Base-by-base conservation (phyloP, 202 grass and related monocot species). In the Eragrostis tef region DNA sequence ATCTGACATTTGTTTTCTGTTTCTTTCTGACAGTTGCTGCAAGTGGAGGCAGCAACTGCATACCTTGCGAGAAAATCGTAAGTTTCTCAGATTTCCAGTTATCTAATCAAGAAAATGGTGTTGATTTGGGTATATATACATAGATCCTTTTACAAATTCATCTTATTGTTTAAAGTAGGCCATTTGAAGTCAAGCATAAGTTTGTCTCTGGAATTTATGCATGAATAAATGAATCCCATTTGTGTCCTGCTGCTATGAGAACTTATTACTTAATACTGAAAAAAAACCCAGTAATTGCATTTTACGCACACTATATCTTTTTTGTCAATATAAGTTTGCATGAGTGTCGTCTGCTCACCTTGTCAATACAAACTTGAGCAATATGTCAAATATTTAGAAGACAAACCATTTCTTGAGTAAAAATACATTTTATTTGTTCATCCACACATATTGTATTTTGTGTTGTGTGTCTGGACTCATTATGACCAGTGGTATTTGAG, bases 1-100 rank as follows among this genome's bases (percentile, higher is more conserved):
- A 69, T 57, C 44, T 79, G 50, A 85, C 49, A 39, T 73, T 67
- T 34, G 44, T 39, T 74, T 66, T 48, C 21, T 52, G 15, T 61
- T 26, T 62, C 21, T 89, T 31, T 79, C 10, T 87, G 19, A 67
- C 65, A 93, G 91, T 87, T 93, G 79, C 73, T 80, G 73, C 74
- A 90, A 90, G 86, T 80, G 91, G 85, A 79, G 91, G 56, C 73
- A 87, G 16, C 81, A 85, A 83, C 81, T 86, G 87, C 85, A 93
- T 85, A 86, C 15, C 82, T 85, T 86, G 88, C 85, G 86, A 93
- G 91, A 85, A 90, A 88, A 82, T 84, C 60, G 69, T 89, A 86
- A 83, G 83, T 83, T 68, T 57, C 31, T 63, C 9, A 25, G n/a
- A 77, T 13, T 63, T 71, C 9, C 64, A 76, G 19, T 75, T 79